Conservation (phyloP, 2,329 filamentous ascomycete species). For the Trichoderma endophyticum region DNA sequence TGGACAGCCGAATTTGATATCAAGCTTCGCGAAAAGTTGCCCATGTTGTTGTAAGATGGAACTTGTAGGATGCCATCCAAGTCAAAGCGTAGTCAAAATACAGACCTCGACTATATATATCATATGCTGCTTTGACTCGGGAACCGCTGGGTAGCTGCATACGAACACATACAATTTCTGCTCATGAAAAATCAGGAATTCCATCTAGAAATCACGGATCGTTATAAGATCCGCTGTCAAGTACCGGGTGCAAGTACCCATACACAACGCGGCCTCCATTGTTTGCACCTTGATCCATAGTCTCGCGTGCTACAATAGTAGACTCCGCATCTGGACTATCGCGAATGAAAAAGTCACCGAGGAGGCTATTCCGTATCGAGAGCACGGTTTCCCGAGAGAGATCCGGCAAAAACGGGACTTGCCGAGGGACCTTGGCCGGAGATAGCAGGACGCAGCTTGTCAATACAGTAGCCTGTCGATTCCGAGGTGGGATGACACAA, state of each 20-base stretch:
- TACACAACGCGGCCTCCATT: neutral
- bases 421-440: neutral
- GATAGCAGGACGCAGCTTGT: neutral
- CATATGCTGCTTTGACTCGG: neutral
- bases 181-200: neutral
- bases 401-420: conserved; percentile 5
- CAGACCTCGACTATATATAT: neutral
- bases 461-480: neutral
- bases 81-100: neutral
- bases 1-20: neutral
- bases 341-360: neutral
- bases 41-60: neutral
- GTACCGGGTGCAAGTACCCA: neutral
- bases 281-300: neutral
- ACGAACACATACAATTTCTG: neutral
- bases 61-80: neutral
- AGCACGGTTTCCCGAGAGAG: neutral
- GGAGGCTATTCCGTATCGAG: neutral
- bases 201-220: neutral
- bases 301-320: neutral
- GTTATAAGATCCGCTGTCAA: neutral
- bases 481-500: neutral
- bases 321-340: neutral
- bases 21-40: neutral
- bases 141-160: neutral